Percentiles rank a stretch among this genome's conserved stretches.
phyloP scores from a whole-genome alignment of 352 stramenopile species.

The Pythium plurisporium region DNA sequence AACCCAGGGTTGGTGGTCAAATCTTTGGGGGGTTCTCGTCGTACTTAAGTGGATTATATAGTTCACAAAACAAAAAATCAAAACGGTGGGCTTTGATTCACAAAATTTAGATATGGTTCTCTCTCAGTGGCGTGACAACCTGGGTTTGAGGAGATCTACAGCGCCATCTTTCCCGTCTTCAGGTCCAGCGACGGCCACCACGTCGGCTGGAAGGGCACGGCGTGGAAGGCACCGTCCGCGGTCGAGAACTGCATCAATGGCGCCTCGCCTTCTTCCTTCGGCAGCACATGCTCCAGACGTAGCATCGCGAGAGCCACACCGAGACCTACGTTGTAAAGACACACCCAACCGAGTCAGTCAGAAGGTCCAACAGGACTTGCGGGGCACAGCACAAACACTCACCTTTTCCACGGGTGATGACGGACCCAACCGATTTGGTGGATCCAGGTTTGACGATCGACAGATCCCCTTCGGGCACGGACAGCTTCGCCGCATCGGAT shows the following conservation, averaged over 20 bases:
- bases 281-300: constrained; percentile 60
- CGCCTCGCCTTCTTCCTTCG: constrained; percentile 34
- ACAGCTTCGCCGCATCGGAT: constrained; percentile 23
- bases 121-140: too few relatives aligned
- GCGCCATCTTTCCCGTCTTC: constrained; percentile 69
- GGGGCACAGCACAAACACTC: neutral
- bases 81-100: too few relatives aligned
- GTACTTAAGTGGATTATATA: constrained; percentile 12
- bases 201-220: constrained; percentile 61
- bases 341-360: neutral
- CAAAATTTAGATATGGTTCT: constrained; percentile 1
- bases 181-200: constrained; percentile 75
- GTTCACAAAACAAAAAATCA: too few relatives aligned
- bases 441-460: constrained; percentile 52
- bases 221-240: constrained; percentile 58
- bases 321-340: constrained; percentile 28
- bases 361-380: neutral
- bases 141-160: too few relatives aligned
- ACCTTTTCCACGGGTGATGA: constrained; percentile 42
- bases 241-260: constrained; percentile 61
- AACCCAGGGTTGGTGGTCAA: constrained; percentile 3
- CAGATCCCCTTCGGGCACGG: constrained; percentile 26
- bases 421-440: constrained; percentile 56
- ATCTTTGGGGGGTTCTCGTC: neutral
- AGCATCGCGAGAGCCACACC: constrained; percentile 69